Evolutionary conservation across 371 early-diverging fungal genomes (phyloP), one percentile per base, ranked within the genome.

Genomic region (Neoconidiobolus thromboides): DNA sequence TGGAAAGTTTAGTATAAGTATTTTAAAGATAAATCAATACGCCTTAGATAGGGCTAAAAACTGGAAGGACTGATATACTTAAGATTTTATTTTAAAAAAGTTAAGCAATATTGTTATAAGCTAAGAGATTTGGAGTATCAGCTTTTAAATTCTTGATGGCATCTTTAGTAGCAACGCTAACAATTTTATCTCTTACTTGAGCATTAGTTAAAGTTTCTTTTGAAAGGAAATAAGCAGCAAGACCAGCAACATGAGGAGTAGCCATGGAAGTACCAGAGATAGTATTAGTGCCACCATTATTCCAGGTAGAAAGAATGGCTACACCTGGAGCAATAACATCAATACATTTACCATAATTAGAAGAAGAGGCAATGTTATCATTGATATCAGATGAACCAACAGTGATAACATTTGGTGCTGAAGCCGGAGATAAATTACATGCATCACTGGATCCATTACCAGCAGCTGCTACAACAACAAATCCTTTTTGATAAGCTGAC

Each of bases 241-340:
- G 75, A 60, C 99, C 99, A 64, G 89, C 82, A 55, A 95, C 96
- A 69, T 99, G 99, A 36, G 99, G 99, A 5, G 91, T 78, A 42
- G 99, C 99, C 99, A 99, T 99, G 48, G 93, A 91, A 12, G 99
- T 99, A 60, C 99, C 99, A 48, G 93, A 92, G 66, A 95, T 91
- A 42, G 85, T 86, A 73, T 89, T 91, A 67, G 80, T 86, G 59
- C 78, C 81, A 65, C 61, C 62, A 47, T 72, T 72, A 62, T 81
- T 87, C 93, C 93, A 97, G 57, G 87, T 77, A 55, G 92, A 91
- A 48, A 74, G 64, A 57, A 99, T 94, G 66, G 93, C 83, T 62
- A 86, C 77, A 48, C 99, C 99, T 48, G 96, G 96, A 47, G 87
- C 93, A 69, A 93, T 92, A 41, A 97, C 80, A 71, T 96, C 92